Evolutionary conservation across 2,329 filamentous ascomycete genomes (phyloP).

Genomic region (Apiospora arundinis): DNA sequence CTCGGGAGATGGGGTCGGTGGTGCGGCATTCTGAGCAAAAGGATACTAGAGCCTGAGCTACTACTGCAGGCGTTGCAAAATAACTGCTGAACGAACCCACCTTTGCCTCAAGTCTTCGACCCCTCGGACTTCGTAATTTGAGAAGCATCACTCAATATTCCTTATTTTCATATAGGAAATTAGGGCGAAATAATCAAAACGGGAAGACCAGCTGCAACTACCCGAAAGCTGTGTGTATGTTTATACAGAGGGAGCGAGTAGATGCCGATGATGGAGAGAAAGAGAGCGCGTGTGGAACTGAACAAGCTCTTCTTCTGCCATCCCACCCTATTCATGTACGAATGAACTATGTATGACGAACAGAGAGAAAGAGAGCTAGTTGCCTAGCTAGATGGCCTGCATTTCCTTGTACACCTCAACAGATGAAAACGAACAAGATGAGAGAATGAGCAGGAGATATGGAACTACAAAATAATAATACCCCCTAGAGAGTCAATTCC

Average conservation of each 20-base stretch:
- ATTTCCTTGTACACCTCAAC: not conserved
- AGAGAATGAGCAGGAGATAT: not conserved
- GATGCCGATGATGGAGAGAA: not conserved
- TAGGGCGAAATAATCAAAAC: not conserved
- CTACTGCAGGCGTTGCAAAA: too few relatives aligned
- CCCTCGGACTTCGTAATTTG: not conserved
- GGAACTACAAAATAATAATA: not conserved
- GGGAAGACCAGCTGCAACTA: not conserved
- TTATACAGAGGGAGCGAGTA: not conserved
- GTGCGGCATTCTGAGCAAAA: conserved; percentile 55
- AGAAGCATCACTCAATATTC: not conserved
- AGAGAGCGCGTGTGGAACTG: not conserved
- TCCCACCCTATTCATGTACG: not conserved
- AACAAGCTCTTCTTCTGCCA: not conserved
- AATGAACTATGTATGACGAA: conserved; percentile 11
- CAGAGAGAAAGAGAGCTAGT: not conserved
- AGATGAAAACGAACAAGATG: not conserved
- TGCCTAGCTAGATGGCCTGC: not conserved
- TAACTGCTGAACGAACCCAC: too few relatives aligned
- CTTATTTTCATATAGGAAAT: not conserved
- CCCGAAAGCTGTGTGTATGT: not conserved
- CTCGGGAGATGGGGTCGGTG: conserved; percentile 61
- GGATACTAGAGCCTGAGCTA: not conserved
- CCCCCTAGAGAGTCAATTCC: not conserved
- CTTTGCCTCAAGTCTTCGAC: too few relatives aligned